Percentiles rank a stretch among this genome's conserved stretches.
Conservation (phyloP, 768 basidiomycete genomes). For the Porphyrellus cyaneotinctus region DNA sequence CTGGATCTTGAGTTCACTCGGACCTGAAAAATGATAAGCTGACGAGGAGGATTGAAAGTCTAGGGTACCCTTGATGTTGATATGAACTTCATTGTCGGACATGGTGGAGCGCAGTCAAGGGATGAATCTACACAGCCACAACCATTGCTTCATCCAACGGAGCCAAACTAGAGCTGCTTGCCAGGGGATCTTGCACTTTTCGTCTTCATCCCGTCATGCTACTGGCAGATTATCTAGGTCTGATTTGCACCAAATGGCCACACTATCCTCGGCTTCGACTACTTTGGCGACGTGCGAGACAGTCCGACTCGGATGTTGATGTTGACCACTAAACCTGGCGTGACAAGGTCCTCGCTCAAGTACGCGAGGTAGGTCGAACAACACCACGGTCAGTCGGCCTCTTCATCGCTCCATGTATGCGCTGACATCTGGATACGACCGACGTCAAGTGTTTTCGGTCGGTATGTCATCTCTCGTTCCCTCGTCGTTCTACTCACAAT, state of each 20-base stretch:
- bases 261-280: not conserved
- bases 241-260: conserved; percentile 48
- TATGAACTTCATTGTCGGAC: conserved; percentile 57
- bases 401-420: no score
- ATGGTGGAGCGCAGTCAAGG: conserved; percentile 36
- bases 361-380: conserved; percentile 51
- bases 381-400: no score
- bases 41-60: not conserved
- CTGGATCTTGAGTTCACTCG: conserved; percentile 89
- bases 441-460: no score
- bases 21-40: conserved; percentile 43
- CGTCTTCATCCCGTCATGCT: conserved; percentile 57
- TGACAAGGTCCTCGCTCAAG: conserved; percentile 31
- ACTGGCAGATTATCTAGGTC: conserved; percentile 58
- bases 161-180: no score
- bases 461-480: no score
- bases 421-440: no score
- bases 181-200: conserved; percentile 53
- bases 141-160: conserved; percentile 45
- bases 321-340: no score
- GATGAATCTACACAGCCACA: conserved; percentile 9
- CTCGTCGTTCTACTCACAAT: no score
- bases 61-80: conserved; percentile 62
- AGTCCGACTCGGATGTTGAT: no score
- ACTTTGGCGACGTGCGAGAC: no score